A percentile compares a stretch with the other conserved stretches of the same genome.
Conservation (phyloP, 148 eudicot genomes). For the Fagopyrum homotropicum region DNA sequence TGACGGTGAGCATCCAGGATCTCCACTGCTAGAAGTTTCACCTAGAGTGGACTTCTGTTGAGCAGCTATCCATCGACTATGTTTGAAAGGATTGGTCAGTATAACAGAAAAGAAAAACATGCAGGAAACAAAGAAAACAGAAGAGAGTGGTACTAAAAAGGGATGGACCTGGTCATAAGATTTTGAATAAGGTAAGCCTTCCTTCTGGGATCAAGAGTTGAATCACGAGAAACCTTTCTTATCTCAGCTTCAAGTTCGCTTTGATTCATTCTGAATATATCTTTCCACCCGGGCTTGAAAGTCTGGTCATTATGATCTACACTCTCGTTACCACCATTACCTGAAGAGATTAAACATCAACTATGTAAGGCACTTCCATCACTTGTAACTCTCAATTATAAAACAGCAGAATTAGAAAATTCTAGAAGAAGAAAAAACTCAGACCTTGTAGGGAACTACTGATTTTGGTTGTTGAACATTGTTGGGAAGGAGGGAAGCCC, state of each 20-base stretch:
- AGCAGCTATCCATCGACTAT: conserved; percentile 97
- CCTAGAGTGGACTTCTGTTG: conserved; percentile 78
- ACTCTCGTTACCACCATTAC: conserved; percentile 48
- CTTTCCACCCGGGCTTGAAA: conserved; percentile 99
- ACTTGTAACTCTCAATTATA: neutral
- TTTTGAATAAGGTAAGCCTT: conserved; percentile 89
- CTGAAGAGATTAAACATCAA: conserved; percentile 24
- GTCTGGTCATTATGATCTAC: conserved; percentile 59
- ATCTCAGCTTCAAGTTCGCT: conserved; percentile 96
- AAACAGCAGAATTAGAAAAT: neutral
- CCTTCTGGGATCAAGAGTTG: conserved; percentile 95
- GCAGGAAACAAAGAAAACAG: conserved; percentile 1
- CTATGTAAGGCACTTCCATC: neutral
- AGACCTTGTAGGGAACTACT: conserved; percentile 45
- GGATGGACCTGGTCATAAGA: conserved; percentile 82
- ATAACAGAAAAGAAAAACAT: neutral
- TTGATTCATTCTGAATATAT: conserved; percentile 97
- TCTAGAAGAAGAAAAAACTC: neutral
- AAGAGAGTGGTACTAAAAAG: conserved; percentile 1
- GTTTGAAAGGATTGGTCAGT: conserved; percentile 10
- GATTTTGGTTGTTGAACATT: conserved; percentile 39
- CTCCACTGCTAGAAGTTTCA: conserved; percentile 47
- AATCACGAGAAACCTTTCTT: conserved; percentile 90
- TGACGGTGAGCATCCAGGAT: conserved; percentile 55
- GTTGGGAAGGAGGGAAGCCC: conserved; percentile 49